These are phyloP conservation scores for Triticum timopheevii DNA, from an alignment of 176 grass and related monocot species.

Conservation along the genomic window DNA sequence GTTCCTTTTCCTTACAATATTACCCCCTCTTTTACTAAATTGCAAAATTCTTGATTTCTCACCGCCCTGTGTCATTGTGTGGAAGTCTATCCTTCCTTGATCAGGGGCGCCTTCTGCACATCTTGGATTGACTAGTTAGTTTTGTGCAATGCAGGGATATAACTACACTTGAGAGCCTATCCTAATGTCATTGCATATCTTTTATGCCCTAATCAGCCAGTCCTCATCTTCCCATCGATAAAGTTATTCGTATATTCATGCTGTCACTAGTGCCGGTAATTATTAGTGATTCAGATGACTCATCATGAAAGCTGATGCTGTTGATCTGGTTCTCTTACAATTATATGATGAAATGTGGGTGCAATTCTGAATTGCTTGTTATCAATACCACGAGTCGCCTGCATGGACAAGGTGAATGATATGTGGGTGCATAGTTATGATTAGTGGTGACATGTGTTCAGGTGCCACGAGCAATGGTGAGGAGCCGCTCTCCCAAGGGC, in stretches of 20 bases:
- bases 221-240: background rate
- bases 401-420: background rate
- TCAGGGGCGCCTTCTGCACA: background rate
- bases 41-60: background rate
- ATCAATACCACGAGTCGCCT: background rate
- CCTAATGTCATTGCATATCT: background rate
- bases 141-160: background rate
- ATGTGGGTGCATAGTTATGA: background rate
- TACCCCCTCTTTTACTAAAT: background rate
- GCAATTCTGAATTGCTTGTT: background rate
- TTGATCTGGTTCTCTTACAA: background rate
- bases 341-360: background rate
- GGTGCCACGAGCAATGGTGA: slow-evolving; percentile 50
- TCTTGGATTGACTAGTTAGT: background rate
- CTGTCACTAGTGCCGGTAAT: background rate
- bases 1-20: background rate
- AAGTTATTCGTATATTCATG: background rate
- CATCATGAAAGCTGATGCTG: background rate
- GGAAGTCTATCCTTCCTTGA: background rate
- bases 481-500: slow-evolving; percentile 61
- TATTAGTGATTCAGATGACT: slow-evolving; percentile 2
- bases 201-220: background rate
- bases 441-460: background rate
- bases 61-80: too few relatives aligned
- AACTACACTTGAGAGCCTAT: background rate